phyloP scores from a whole-genome alignment of 2,329 filamentous ascomycete species.

The Fusarium tanahbumbuense region DNA sequence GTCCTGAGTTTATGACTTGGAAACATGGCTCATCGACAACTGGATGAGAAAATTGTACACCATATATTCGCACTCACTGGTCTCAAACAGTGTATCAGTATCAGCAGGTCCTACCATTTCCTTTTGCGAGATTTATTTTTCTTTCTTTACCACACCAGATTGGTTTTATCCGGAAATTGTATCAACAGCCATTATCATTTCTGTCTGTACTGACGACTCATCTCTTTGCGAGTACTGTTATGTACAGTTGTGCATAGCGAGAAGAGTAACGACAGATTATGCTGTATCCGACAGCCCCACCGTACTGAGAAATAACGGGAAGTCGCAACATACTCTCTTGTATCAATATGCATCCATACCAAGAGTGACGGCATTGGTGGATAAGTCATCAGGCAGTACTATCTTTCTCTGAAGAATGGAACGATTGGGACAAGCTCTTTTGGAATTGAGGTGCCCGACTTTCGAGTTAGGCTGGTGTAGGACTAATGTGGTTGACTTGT shows the following conservation, averaged over 20 bases:
- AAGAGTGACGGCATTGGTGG: background rate
- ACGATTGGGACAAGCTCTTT: background rate
- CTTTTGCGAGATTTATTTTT: slow-evolving; percentile 23
- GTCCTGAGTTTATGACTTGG: slow-evolving; percentile 24
- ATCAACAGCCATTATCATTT: background rate
- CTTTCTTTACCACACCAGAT: background rate
- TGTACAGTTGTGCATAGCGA: slow-evolving; percentile 3
- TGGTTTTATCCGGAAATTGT: background rate
- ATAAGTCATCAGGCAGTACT: background rate
- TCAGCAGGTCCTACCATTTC: slow-evolving; percentile 1
- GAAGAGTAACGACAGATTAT: background rate
- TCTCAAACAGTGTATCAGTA: background rate
- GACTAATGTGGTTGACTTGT: background rate
- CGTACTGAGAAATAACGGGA: background rate
- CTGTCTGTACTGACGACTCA: background rate
- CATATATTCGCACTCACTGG: slow-evolving; percentile 5
- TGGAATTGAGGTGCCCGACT: slow-evolving; percentile 5
- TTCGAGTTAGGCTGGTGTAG: slow-evolving; percentile 11
- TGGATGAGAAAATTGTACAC: slow-evolving; percentile 26
- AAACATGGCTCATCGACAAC: slow-evolving; percentile 15
- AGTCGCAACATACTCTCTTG: background rate
- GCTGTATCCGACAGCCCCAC: background rate
- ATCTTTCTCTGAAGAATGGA: slow-evolving; percentile 4
- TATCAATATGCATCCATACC: slow-evolving; percentile 4
- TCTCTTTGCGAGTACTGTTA: background rate